Evolutionary conservation across 352 stramenopile species (phyloP), one percentile per base, ranked within the genome.

Genomic region (Pseudoperonospora humuli): DNA sequence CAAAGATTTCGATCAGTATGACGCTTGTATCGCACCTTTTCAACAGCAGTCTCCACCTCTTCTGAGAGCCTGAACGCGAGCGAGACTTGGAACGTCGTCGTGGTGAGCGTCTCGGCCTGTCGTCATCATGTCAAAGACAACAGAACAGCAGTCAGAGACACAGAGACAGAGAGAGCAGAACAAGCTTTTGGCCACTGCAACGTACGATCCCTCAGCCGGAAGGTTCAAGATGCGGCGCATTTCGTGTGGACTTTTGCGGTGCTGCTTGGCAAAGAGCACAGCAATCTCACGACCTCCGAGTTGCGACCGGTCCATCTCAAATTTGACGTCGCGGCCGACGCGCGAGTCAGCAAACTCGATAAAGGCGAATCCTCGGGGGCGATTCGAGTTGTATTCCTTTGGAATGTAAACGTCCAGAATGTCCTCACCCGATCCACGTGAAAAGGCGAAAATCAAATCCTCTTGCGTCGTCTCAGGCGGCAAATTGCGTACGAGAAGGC

Each of bases 321-420:
- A 66, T 64, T 89, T 89, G 26, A 84, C 56, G 20, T 85, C 72
- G 9, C 77, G 61, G 3, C 69, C 77, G n/a, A 84, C 67, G 15
- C 60, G 70, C 21, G 61, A 56, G 39, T 89, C 77, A 3, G 49
- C 51, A 46, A 89, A 86, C 66, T 89, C 77, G 18, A 89, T 81
- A 54, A 89, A 89, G 0, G 77, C 84, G 57, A 94, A 95, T 11
- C 83, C 84, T 20, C 79, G 57, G 2, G 69, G 71, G 18, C 77
- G 69, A 29, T 65, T 83, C 3, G 61, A 62, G 39, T 45, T 51
- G 45, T 60, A 78, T 38, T 84, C 72, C 47, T 80, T 79, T 15
- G 72, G 72, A 31, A 84, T 67, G 54, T 84, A 82, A 13, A 82
- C 67, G 42, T 84, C 72, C 18, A 68, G 61, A 32, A 84, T 82